Base-by-base conservation (phyloP, 2,329 filamentous ascomycete species). In the Neopestalotiopsis rosae region DNA sequence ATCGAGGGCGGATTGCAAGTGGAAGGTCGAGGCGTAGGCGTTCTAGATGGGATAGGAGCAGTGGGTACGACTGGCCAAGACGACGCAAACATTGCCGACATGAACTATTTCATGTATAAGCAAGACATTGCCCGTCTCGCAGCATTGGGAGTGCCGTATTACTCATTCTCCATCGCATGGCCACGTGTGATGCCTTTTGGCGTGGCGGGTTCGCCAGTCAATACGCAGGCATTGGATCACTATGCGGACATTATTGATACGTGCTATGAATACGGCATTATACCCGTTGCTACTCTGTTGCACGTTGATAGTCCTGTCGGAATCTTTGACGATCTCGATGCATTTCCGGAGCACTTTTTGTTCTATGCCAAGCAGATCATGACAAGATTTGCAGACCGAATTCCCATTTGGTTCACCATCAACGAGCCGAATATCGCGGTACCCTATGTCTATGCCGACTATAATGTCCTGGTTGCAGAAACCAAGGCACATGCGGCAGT, bases 61-160 rank as follows among this genome's bases (percentile, higher is more conserved):
- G 72, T 75, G 38, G 71, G 5, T 63, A 74, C 1, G 3, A 38
- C 64, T 30, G 58, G 63, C 10, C 66, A 70, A 4, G 79, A 81
- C 58, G 69, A 75, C 34, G 79, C 69, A 17, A 68, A 81, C 67
- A 77, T 80, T 45, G 82, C 83, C 2, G 86, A 83, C 57, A 84
- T 86, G 76, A 82, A 87, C 67, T 88, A 88, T 73, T 88, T 86
- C 69, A 76, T 86, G 7, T 88, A 88, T 72, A 88, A 87, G 74
- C 86, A 88, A 75, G 85, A 88, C 57, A 87, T 88, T 58, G 85
- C 84, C 68, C 81, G 86, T 0, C 79, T 88, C 9, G 85, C 86
- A 1, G 80, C 83, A 2, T 81, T 88, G 75, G 86, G 86, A 0
- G 81, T 86, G 9, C 81, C 81, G 59, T 83, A 86, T 63, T 87